phyloP scores from a whole-genome alignment of 2,329 filamentous ascomycete species.

The Elsinoe fawcettii region DNA sequence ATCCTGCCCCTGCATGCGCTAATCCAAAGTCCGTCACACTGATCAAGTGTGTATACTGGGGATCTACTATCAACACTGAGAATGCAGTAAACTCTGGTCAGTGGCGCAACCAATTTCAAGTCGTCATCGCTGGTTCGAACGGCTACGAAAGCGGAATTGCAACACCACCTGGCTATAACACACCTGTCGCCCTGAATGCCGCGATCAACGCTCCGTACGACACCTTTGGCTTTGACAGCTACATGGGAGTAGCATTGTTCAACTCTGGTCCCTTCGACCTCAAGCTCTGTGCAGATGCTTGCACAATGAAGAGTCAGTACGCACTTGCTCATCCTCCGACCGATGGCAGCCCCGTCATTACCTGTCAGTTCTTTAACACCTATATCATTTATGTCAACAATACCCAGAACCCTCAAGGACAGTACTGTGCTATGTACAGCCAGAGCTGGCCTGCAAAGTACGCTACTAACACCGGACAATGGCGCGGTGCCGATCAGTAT shows the following conservation, averaged over 20 bases:
- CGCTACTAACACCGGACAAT: conserved; percentile 21
- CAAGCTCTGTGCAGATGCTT: conserved; percentile 27
- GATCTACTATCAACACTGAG: conserved; percentile 12
- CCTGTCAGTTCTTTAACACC: conserved; percentile 22
- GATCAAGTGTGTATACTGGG: conserved; percentile 19
- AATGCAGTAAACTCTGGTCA: conserved; percentile 17
- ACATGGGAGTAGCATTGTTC: conserved; percentile 25
- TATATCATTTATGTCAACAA: conserved; percentile 21
- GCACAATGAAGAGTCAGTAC: conserved; percentile 20
- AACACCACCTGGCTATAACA: conserved; percentile 18
- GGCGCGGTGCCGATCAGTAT: conserved; percentile 19
- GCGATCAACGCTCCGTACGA: conserved; percentile 26
- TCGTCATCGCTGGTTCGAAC: conserved; percentile 19
- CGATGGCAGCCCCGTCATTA: conserved; percentile 21
- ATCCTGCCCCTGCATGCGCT: conserved; percentile 19
- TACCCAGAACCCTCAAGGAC: conserved; percentile 19
- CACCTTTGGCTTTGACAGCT: conserved; percentile 23
- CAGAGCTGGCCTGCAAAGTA: conserved; percentile 19
- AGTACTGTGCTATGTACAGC: conserved; percentile 26
- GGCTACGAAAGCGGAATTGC: conserved; percentile 17
- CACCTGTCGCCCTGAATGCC: conserved; percentile 20
- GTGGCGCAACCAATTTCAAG: conserved; percentile 17
- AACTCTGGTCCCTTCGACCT: conserved; percentile 28
- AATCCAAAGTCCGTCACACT: conserved; percentile 19
- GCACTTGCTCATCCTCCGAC: conserved; percentile 18